These are phyloP conservation scores for Penicillium sp. DNA, from an alignment of 2,329 filamentous ascomycete species.

Conservation along the genomic window DNA sequence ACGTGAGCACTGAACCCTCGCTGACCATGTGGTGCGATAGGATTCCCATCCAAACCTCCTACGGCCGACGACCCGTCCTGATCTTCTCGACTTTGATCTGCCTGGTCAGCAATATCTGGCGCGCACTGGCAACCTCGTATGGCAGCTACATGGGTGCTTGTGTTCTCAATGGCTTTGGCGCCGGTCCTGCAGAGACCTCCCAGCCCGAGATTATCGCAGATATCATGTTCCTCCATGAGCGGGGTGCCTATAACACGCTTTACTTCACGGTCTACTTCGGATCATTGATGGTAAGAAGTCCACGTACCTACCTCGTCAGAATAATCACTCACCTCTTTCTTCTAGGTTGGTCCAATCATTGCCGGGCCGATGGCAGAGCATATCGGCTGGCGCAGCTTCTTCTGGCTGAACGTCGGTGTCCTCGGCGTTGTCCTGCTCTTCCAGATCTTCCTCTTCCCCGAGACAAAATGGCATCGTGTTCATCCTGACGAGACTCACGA, in stretches of 20 bases:
- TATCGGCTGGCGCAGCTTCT: constrained; percentile 63
- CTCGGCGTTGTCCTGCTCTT: constrained; percentile 54
- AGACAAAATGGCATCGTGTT: constrained; percentile 61
- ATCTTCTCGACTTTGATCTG: constrained; percentile 57
- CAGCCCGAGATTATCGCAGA: constrained; percentile 66
- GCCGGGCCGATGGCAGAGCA: constrained; percentile 62
- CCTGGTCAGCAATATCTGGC: constrained; percentile 58
- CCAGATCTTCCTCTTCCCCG: constrained; percentile 63
- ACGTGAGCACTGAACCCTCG: background rate
- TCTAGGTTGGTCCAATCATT: constrained; percentile 57
- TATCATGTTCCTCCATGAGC: constrained; percentile 65
- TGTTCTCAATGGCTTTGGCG: constrained; percentile 63
- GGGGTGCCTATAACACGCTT: constrained; percentile 63
- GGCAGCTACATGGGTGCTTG: constrained; percentile 65
- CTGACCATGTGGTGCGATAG: constrained; percentile 31
- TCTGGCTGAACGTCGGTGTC: constrained; percentile 65
- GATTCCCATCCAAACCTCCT: constrained; percentile 59
- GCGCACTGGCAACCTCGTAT: constrained; percentile 60
- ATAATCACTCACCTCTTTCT: constrained; percentile 22
- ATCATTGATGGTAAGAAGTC: constrained; percentile 55
- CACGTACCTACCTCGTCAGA: constrained; percentile 10
- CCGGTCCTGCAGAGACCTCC: constrained; percentile 64
- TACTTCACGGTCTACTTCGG: constrained; percentile 67
- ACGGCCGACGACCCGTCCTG: constrained; percentile 57
- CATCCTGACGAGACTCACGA: constrained; percentile 30